phyloP scores from a whole-genome alignment of 306 rosid species.

The Pachyrhizus erosus region DNA sequence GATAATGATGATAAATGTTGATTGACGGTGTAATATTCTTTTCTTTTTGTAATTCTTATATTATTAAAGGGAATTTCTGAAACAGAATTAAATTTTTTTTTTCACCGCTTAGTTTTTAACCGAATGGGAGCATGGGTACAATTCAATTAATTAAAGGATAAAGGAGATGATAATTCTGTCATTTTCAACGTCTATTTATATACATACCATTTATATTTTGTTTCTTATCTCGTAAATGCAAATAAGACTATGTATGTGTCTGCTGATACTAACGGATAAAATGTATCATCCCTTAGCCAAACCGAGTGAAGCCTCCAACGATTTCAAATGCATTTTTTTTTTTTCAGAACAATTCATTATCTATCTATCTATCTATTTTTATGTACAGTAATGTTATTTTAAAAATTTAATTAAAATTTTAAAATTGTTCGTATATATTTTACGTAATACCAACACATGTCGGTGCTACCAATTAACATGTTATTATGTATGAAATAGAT shows the following conservation, averaged over 20 bases:
- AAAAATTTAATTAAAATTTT: too few species aligned
- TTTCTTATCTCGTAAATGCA: background rate
- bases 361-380: background rate
- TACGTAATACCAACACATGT: background rate
- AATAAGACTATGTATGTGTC: background rate
- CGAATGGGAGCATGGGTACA: background rate
- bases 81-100: background rate
- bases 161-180: background rate
- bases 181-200: background rate
- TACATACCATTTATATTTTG: background rate
- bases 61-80: constrained; percentile 32
- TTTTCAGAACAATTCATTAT: background rate
- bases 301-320: background rate
- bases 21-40: constrained; percentile 28
- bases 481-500: too few species aligned
- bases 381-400: too few species aligned
- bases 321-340: background rate
- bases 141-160: background rate
- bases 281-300: background rate
- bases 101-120: background rate
- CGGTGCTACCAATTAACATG: background rate
- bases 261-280: background rate
- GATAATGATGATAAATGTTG: background rate
- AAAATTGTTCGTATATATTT: background rate
- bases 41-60: constrained; percentile 17